A percentile compares a stretch with the other conserved stretches of the same genome.
Evolutionary conservation across 192 early-diverging fungal genomes (phyloP).

Genomic region (Chytriomyces confervae): DNA sequence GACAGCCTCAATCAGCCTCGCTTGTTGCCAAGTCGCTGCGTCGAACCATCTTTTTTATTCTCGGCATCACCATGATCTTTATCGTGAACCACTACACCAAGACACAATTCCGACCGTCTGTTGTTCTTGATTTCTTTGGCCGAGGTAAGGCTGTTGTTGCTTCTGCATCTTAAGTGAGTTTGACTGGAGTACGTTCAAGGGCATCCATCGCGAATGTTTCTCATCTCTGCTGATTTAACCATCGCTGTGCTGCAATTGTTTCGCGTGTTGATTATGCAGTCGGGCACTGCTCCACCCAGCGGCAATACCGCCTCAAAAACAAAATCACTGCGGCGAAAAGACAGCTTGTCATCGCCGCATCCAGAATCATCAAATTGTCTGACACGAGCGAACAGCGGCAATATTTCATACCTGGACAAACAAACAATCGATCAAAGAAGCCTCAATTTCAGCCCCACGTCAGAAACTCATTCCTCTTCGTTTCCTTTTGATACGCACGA

Average conservation of each 20-base stretch:
- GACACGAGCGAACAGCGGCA: too few species aligned
- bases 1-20: conserved; percentile 17
- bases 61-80: conserved; percentile 27
- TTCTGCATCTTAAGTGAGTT: not conserved
- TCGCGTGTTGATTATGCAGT: conserved; percentile 23
- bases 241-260: conserved; percentile 20
- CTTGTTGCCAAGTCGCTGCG: conserved; percentile 31
- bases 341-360: not conserved
- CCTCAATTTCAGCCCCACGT: too few species aligned
- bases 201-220: conserved; percentile 7
- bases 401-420: too few species aligned
- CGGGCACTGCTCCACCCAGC: not conserved
- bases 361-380: too few species aligned
- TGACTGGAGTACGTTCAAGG: not conserved
- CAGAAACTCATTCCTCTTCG: too few species aligned
- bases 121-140: conserved; percentile 34
- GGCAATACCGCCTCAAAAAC: not conserved
- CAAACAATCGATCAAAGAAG: too few species aligned
- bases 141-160: conserved; percentile 11
- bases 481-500: too few species aligned
- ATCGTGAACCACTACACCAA: conserved; percentile 14
- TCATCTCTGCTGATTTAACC: conserved; percentile 6
- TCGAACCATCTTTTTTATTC: conserved; percentile 25
- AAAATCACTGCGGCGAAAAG: not conserved
- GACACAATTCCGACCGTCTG: not conserved